Evolutionary conservation across 352 stramenopile genomes (phyloP).

Genomic region (Phytophthora syringae): DNA sequence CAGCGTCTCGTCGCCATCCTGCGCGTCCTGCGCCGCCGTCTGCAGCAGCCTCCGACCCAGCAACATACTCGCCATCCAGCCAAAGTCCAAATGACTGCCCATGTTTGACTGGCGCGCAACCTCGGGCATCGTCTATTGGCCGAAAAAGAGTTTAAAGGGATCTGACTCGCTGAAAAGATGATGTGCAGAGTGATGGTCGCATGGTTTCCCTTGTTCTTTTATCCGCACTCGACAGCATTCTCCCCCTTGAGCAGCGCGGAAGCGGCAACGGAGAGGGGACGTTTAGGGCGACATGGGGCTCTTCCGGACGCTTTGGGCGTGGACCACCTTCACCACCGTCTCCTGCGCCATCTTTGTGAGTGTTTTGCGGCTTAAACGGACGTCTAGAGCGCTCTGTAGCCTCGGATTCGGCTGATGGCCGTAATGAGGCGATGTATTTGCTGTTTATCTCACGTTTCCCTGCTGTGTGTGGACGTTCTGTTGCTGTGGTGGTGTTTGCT

Average conservation of each 20-base stretch:
- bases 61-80: conserved; percentile 43
- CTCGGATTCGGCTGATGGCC: neutral
- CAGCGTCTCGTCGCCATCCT: conserved; percentile 24
- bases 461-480: neutral
- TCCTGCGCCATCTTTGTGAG: conserved; percentile 68
- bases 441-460: neutral
- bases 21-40: conserved; percentile 22
- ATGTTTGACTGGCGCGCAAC: conserved; percentile 34
- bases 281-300: conserved; percentile 27
- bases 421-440: conserved; percentile 4
- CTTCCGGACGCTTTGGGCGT: conserved; percentile 39
- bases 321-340: conserved; percentile 65
- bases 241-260: conserved; percentile 15
- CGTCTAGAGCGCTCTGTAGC: conserved; percentile 1
- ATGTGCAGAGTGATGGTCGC: conserved; percentile 8
- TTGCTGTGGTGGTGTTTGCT: neutral
- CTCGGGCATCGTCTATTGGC: conserved; percentile 21
- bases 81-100: conserved; percentile 18
- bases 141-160: neutral
- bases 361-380: conserved; percentile 4
- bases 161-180: conserved; percentile 13
- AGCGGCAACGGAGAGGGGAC: neutral
- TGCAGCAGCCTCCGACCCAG: conserved; percentile 62
- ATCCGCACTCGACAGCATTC: conserved; percentile 22
- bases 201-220: conserved; percentile 6